Percentiles rank a stretch among this genome's conserved stretches.
Evolutionary conservation across 495 filamentous ascomycete genomes (phyloP).

Genomic region (Hypoxylon trugodes): DNA sequence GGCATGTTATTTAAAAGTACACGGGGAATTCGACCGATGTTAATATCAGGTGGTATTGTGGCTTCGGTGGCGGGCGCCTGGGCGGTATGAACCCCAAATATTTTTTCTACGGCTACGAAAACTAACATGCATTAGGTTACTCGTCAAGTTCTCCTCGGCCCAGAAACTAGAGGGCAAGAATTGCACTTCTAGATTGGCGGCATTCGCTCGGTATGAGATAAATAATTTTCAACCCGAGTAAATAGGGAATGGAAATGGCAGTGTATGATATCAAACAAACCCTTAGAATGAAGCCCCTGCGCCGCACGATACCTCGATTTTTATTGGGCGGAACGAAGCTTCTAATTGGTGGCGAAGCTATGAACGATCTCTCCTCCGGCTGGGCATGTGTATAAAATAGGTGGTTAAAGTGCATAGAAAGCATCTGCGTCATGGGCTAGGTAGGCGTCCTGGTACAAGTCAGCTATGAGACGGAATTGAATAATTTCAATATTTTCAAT

Average conservation of each 20-base stretch:
- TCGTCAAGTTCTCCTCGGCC: slow-evolving; percentile 64
- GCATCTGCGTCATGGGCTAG: slow-evolving; percentile 40
- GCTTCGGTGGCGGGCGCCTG: slow-evolving; percentile 84
- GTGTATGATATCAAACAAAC: slow-evolving; percentile 45
- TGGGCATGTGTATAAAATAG: slow-evolving; percentile 44
- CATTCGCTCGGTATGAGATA: slow-evolving; percentile 1
- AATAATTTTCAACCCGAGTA: slow-evolving; percentile 12
- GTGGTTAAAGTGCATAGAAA: slow-evolving; percentile 45
- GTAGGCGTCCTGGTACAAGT: slow-evolving; percentile 46
- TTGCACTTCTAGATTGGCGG: slow-evolving; percentile 26
- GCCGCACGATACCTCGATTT: slow-evolving; percentile 27
- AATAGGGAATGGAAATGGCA: neutral
- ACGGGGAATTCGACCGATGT: slow-evolving; percentile 85
- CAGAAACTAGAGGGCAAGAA: slow-evolving; percentile 14
- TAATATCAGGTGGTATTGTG: slow-evolving; percentile 89
- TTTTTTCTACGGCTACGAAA: neutral
- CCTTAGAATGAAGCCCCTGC: slow-evolving; percentile 28
- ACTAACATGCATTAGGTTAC: slow-evolving; percentile 57
- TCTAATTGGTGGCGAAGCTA: slow-evolving; percentile 32
- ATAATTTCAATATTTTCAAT: too few relatives aligned
- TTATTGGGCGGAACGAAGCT: slow-evolving; percentile 18
- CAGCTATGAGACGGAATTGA: slow-evolving; percentile 38
- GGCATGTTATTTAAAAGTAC: slow-evolving; percentile 98
- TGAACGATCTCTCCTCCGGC: slow-evolving; percentile 47
- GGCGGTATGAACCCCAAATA: slow-evolving; percentile 70